These are phyloP conservation scores for Darksidea phi DNA, from an alignment of 495 filamentous ascomycete genomes.

Conservation along the genomic window DNA sequence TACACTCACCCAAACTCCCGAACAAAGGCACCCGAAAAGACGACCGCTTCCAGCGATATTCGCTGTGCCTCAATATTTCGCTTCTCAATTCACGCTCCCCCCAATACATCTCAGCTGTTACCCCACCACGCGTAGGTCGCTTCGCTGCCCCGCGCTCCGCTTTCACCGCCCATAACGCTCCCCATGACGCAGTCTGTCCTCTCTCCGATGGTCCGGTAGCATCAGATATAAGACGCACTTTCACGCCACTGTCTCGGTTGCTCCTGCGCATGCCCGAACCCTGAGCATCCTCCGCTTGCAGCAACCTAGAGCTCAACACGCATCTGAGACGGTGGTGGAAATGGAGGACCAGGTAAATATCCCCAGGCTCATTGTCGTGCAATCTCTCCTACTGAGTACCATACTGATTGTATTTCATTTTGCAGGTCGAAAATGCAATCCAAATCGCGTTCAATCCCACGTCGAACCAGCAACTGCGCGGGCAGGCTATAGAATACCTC, in stretches of 20 bases:
- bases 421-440: constrained; percentile 86
- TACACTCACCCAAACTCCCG: background rate
- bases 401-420: constrained; percentile 4
- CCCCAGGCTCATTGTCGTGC: background rate
- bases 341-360: constrained; percentile 35
- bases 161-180: constrained; percentile 29
- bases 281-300: background rate
- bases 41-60: background rate
- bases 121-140: constrained; percentile 2
- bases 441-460: constrained; percentile 80
- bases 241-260: constrained; percentile 21
- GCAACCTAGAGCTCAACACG: constrained; percentile 1
- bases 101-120: background rate
- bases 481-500: constrained; percentile 84
- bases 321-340: constrained; percentile 30
- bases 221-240: constrained; percentile 12
- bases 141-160: constrained; percentile 11
- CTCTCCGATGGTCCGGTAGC: constrained; percentile 34
- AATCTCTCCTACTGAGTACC: background rate
- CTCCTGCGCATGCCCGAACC: constrained; percentile 6
- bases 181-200: constrained; percentile 28
- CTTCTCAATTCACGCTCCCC: background rate
- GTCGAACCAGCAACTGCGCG: constrained; percentile 70
- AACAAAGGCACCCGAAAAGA: background rate
- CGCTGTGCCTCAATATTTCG: background rate